These are phyloP conservation scores for Amborella trichopoda DNA, from an alignment of 164 flowering plant species.

Conservation along the genomic window DNA sequence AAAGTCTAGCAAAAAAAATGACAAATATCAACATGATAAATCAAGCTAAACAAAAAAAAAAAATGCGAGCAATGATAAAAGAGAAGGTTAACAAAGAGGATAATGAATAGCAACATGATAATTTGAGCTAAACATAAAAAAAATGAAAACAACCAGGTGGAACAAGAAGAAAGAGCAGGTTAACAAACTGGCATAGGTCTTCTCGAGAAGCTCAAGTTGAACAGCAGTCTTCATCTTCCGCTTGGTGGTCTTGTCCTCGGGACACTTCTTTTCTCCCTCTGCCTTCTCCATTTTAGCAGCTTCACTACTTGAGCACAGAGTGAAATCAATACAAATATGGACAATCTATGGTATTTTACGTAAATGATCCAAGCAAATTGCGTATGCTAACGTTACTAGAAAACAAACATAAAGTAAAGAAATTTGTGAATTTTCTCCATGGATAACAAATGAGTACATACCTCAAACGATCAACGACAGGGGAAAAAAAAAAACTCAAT, in stretches of 20 bases:
- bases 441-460: too few species aligned
- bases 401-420: too few species aligned
- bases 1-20: background rate
- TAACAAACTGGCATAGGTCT: slow-evolving; percentile 61
- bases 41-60: slow-evolving; percentile 3
- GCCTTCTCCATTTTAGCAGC: slow-evolving; percentile 40
- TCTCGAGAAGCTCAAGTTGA: slow-evolving; percentile 75
- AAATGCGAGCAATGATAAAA: background rate
- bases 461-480: too few species aligned
- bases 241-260: slow-evolving; percentile 36
- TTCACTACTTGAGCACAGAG: too few species aligned
- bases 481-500: too few species aligned
- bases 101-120: background rate
- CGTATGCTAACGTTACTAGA: too few species aligned
- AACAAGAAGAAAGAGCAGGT: background rate
- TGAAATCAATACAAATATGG: background rate
- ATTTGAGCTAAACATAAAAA: background rate
- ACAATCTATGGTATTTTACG: too few species aligned
- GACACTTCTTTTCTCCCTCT: slow-evolving; percentile 33
- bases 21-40: background rate
- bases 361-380: too few species aligned
- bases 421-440: slow-evolving; percentile 7
- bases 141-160: background rate
- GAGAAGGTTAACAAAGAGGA: background rate
- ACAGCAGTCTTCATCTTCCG: slow-evolving; percentile 83